Conservation (phyloP, 495 filamentous ascomycete genomes). For the Neurospora hispaniola region DNA sequence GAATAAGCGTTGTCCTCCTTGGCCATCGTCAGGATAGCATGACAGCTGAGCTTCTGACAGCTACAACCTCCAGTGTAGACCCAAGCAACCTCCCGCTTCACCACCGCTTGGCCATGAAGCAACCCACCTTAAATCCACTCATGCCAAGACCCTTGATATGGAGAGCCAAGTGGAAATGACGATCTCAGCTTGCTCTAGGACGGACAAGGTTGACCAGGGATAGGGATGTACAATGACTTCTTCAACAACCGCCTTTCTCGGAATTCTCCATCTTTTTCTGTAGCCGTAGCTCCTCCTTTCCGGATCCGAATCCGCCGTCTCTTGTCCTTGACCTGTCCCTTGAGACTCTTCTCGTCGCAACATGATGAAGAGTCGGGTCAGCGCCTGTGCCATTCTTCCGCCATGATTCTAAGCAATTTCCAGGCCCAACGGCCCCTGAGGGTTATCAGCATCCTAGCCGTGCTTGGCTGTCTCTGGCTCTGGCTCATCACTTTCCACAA, state of each 20-base stretch:
- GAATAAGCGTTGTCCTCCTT: not conserved
- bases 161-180: not conserved
- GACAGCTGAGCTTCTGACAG: not conserved
- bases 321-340: not conserved
- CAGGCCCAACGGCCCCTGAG: slow-evolving; percentile 7
- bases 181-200: not conserved
- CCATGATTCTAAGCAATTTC: slow-evolving; percentile 7
- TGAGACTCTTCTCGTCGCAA: not conserved
- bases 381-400: slow-evolving; percentile 4
- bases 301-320: not conserved
- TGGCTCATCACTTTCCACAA: slow-evolving; percentile 8
- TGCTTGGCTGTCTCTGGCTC: slow-evolving; percentile 7
- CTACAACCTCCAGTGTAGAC: not conserved
- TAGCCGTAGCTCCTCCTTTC: not conserved
- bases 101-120: not conserved
- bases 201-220: not conserved
- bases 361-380: not conserved
- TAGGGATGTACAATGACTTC: not conserved
- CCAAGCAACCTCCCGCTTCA: not conserved
- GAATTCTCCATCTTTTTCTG: not conserved
- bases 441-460: slow-evolving; percentile 6
- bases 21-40: not conserved
- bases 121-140: not conserved
- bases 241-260: not conserved
- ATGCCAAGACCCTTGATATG: not conserved